Base-by-base conservation (phyloP, 1,284 basidiomycete species). In the Sporisorium graminicola region DNA sequence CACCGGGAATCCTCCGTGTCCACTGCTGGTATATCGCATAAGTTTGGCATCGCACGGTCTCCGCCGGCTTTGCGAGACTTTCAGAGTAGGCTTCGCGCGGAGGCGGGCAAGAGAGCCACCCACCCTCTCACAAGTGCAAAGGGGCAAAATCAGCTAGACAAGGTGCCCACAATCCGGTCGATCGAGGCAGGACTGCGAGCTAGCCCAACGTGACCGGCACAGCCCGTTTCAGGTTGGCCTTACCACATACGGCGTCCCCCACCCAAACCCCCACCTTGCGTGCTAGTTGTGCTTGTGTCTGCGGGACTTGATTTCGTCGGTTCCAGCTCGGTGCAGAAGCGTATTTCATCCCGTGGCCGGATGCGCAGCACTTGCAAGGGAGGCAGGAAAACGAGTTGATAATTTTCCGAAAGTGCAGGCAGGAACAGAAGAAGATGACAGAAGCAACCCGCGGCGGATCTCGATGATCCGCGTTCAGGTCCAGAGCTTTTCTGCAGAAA, bases 241-340 rank as follows among this genome's bases (percentile, higher is more conserved):
- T 31, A 10, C 29, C 29, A 10, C 5, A 31, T 31, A 10, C 5
- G 5, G 29, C 29, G 29, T 10, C 18, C 26, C 27, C 47, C 46
- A 46, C 46, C 24, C 44, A 26, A 22, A 27, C 24, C 22, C 46
- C 10, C 22, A 20, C 24, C 14, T 31, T 31, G 29, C 29, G 29
- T 31, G 29, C n/a, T n/a, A 46, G 5, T 27, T 46, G 44, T 24
- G 44, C 44, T 12, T 26, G 14, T 4, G 14, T 6, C 2, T 18
- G 40, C 20, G 40, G 40, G 40, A 43, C 31, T 47, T 13, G 27
- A 49, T 16, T n/a, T 29, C n/a, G 40, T 49, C 47, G 47, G 47
- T 27, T 49, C 47, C n/a, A 49, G 47, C 47, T 49, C 47, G 47
- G 47, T 49, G 47, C 13, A 29, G 18, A 49, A 1, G 6, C 10